phyloP scores from a whole-genome alignment of 2,329 filamentous ascomycete species.

The Akanthomyces muscarius region DNA sequence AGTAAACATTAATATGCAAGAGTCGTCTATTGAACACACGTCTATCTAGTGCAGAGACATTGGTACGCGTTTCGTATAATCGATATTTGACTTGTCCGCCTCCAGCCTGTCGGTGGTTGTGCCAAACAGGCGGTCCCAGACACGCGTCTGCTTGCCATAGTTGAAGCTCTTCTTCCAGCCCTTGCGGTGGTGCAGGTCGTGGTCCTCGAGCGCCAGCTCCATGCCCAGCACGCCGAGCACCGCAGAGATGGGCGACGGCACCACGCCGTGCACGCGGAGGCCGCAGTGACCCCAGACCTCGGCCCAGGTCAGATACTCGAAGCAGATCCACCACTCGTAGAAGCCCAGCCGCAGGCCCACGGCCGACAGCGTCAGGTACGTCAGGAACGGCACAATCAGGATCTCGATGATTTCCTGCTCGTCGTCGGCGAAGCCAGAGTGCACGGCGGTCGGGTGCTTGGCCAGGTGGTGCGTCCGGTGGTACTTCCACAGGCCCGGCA shows the following conservation, averaged over 20 bases:
- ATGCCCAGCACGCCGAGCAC: constrained; percentile 29
- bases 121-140: constrained; percentile 13
- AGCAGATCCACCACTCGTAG: constrained; percentile 45
- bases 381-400: constrained; percentile 35
- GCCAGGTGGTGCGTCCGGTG: constrained; percentile 43
- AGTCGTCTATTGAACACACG: neutral
- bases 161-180: constrained; percentile 27
- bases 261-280: constrained; percentile 32
- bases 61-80: neutral
- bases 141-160: constrained; percentile 7
- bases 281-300: constrained; percentile 38
- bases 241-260: constrained; percentile 32
- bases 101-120: neutral
- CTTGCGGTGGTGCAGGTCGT: constrained; percentile 37
- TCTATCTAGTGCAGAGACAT: neutral
- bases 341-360: constrained; percentile 40
- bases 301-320: constrained; percentile 39
- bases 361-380: constrained; percentile 33
- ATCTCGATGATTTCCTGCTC: constrained; percentile 42
- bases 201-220: constrained; percentile 41
- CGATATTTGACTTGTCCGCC: neutral
- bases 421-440: constrained; percentile 38
- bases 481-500: constrained; percentile 32
- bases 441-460: constrained; percentile 38
- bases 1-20: neutral